phyloP scores from a whole-genome alignment of 306 rosid genomes.

The Inga oerstediana region DNA sequence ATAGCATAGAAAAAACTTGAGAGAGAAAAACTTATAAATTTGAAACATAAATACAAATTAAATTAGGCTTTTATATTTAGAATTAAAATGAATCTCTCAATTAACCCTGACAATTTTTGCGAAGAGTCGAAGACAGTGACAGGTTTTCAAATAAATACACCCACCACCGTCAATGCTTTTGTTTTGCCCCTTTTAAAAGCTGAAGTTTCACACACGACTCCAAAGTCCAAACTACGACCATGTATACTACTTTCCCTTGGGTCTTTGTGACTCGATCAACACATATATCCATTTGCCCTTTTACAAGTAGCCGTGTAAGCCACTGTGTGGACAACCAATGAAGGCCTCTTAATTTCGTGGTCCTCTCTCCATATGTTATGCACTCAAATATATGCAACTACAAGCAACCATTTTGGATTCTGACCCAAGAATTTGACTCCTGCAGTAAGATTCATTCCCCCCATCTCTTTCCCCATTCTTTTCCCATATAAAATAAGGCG shows the following conservation, averaged over 20 bases:
- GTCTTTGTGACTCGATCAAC: background rate
- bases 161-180: too few species aligned
- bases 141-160: too few species aligned
- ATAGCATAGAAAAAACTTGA: too few species aligned
- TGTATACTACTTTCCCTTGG: background rate
- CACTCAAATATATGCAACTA: slow-evolving; percentile 7
- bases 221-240: background rate
- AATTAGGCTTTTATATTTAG: too few species aligned
- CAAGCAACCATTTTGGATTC: slow-evolving; percentile 23
- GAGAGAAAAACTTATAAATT: too few species aligned
- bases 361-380: background rate
- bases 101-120: too few species aligned
- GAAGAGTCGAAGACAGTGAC: too few species aligned
- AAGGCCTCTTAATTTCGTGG: background rate
- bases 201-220: background rate
- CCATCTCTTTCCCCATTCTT: background rate
- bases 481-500: background rate
- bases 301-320: background rate
- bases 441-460: background rate
- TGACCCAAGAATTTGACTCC: background rate
- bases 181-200: background rate
- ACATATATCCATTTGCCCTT: background rate
- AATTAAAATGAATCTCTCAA: too few species aligned
- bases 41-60: too few species aligned
- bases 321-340: background rate